phyloP scores from a whole-genome alignment of 495 filamentous ascomycete species.

The Lasiosphaeria miniovina region DNA sequence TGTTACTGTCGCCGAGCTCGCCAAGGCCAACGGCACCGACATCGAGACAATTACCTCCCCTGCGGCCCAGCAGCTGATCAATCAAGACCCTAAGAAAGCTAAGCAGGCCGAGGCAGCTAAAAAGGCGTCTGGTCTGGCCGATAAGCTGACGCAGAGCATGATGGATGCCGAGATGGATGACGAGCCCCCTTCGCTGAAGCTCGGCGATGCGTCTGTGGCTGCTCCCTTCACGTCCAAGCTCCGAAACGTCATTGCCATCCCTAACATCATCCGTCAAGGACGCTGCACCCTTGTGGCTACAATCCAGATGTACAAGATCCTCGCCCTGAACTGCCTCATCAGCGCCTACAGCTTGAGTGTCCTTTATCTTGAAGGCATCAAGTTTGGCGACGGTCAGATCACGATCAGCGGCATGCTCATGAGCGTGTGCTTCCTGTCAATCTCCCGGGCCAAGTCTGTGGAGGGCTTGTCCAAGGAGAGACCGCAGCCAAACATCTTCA shows the following conservation, averaged over 20 bases:
- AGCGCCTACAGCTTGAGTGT: slow-evolving; percentile 97
- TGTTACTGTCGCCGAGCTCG: slow-evolving; percentile 42
- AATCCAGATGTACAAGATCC: slow-evolving; percentile 99
- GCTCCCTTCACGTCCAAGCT: slow-evolving; percentile 98
- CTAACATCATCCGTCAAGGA: slow-evolving; percentile 97
- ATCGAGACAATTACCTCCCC: slow-evolving; percentile 69
- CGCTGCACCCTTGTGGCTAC: slow-evolving; percentile 96
- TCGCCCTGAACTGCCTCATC: slow-evolving; percentile 96
- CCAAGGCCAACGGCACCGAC: slow-evolving; percentile 39
- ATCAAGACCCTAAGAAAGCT: slow-evolving; percentile 52
- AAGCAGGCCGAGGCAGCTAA: slow-evolving; percentile 62
- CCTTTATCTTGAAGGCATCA: slow-evolving; percentile 96
- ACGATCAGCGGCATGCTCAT: slow-evolving; percentile 99
- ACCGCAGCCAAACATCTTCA: slow-evolving; percentile 98
- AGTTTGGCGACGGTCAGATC: slow-evolving; percentile 97
- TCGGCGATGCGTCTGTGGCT: slow-evolving; percentile 95
- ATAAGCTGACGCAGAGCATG: slow-evolving; percentile 82
- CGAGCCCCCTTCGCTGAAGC: slow-evolving; percentile 93
- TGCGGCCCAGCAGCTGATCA: slow-evolving; percentile 65
- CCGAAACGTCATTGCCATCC: slow-evolving; percentile 93
- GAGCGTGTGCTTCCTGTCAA: slow-evolving; percentile 98
- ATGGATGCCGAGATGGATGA: slow-evolving; percentile 85
- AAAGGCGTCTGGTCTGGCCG: slow-evolving; percentile 74
- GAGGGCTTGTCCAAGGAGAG: slow-evolving; percentile 95
- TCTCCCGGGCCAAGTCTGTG: slow-evolving; percentile 92